phyloP scores from a whole-genome alignment of 1,284 basidiomycete species.

The Puccinia horiana region DNA sequence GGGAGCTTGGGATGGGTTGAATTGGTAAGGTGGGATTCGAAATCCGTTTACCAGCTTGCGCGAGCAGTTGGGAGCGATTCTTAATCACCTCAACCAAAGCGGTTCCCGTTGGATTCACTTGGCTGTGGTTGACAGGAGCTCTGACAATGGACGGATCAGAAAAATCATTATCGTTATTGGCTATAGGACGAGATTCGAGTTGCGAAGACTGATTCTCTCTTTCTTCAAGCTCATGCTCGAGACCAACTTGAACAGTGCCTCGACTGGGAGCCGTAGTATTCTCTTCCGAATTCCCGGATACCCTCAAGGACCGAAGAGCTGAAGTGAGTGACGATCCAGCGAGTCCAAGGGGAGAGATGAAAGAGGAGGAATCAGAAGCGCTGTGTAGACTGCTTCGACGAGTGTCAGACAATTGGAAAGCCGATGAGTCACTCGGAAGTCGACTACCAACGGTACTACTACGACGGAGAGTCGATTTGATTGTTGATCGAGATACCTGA shows the following conservation, averaged over 20 bases:
- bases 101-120: not conserved
- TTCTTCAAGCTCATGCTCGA: slow-evolving; percentile 6
- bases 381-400: slow-evolving; percentile 34
- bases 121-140: not conserved
- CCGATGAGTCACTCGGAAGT: not conserved
- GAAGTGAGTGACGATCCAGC: not conserved
- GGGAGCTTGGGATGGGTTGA: slow-evolving; percentile 17
- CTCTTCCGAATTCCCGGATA: not conserved
- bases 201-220: not conserved
- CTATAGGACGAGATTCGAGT: not conserved
- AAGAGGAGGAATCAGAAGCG: slow-evolving; percentile 14
- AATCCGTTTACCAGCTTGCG: slow-evolving; percentile 7
- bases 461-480: slow-evolving; percentile 14
- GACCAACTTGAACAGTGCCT: not conserved
- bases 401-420: not conserved
- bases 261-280: not conserved
- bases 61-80: slow-evolving; percentile 18
- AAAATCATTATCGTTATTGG: not conserved
- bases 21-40: slow-evolving; percentile 7
- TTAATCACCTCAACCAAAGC: slow-evolving; percentile 35
- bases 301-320: slow-evolving; percentile 25
- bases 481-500: not conserved
- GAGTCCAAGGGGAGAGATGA: slow-evolving; percentile 11
- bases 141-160: not conserved
- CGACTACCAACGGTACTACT: slow-evolving; percentile 44